Evolutionary conservation across 1,284 basidiomycete genomes (phyloP), one percentile per base, ranked within the genome.

Genomic region (Ganoderma lucidum): DNA sequence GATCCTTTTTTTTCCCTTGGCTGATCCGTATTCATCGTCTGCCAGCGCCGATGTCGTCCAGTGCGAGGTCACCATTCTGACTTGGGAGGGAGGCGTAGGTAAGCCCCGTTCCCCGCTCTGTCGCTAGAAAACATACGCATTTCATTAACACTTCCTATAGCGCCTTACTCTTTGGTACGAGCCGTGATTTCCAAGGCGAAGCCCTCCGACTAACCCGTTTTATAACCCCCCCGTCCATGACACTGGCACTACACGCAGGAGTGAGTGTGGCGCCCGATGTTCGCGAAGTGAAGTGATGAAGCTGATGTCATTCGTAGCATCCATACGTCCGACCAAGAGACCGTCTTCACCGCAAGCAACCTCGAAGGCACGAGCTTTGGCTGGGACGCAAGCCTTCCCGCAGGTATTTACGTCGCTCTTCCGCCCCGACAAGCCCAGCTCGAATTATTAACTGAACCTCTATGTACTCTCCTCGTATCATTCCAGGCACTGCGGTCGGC

Each of bases 331-430:
- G 23, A 23, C 1, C 48, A 51, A 51, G 48, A 14, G n/a, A 51
- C 48, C 3, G 10, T 51, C 3, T 51, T 51, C 48, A 51, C 48
- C 48, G 48, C 48, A 9, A 23, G 23, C 48, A 28, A 51, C 48
- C 48, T 51, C 48, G n/a, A 51, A 14, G 48, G 48, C 48, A 51
- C 48, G 48, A 28, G 48, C 48, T 51, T 51, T n/a, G 48, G 48
- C 12, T 51, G 48, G 48, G 48, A 51, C 23, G 48, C 48, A 0
- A 51, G 48, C 12, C 23, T 51, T n/a, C 48, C 48, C 23, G 48
- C 48, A 51, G 48, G 48, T 51, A 23, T 23, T 23, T 23, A 23
- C 9, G 48, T 51, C 23, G 19, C 10, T 8, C 48, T 4, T 51
- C 9, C 48, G 23, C 12, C 42, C 14, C 1, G 23, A 23, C 23